Conservation (phyloP, 805 yeast genomes). For the Helenozyma baotianmanensis region DNA sequence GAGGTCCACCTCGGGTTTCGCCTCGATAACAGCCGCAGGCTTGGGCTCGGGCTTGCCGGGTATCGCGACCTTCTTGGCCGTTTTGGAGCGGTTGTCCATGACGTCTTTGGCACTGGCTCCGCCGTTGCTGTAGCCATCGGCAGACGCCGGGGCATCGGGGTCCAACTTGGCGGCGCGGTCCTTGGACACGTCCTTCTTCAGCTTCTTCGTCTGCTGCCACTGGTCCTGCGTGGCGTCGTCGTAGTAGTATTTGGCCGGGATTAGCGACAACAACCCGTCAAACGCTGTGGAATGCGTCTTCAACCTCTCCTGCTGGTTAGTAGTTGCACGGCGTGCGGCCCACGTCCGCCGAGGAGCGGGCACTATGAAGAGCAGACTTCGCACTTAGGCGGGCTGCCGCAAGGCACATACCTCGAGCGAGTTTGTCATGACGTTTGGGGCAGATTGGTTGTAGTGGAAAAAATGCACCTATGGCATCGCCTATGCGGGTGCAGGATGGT, state of each 20-base stretch:
- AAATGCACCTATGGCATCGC: slow-evolving; percentile 17
- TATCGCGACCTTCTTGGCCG: slow-evolving; percentile 47
- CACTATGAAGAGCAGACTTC: too few relatives aligned
- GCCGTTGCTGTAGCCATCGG: slow-evolving; percentile 37
- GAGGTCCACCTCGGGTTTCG: slow-evolving; percentile 10
- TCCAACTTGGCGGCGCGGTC: slow-evolving; percentile 71
- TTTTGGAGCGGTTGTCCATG: slow-evolving; percentile 48
- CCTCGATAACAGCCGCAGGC: not conserved
- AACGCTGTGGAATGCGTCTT: slow-evolving; percentile 78
- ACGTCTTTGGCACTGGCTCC: slow-evolving; percentile 58
- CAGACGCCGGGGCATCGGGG: slow-evolving; percentile 48
- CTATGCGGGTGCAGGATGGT: slow-evolving; percentile 14
- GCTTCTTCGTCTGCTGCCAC: slow-evolving; percentile 81
- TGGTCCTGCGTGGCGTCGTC: slow-evolving; percentile 87
- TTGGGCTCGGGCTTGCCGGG: slow-evolving; percentile 21
- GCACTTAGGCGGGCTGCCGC: too few relatives aligned
- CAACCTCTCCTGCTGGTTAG: slow-evolving; percentile 58
- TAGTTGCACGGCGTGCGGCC: too few relatives aligned
- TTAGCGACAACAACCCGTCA: slow-evolving; percentile 81
- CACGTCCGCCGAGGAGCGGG: too few relatives aligned
- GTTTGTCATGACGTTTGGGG: slow-evolving; percentile 42
- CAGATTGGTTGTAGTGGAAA: slow-evolving; percentile 4
- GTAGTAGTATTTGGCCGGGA: slow-evolving; percentile 91
- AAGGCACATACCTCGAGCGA: slow-evolving; percentile 56
- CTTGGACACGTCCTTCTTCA: slow-evolving; percentile 56